phyloP scores from a whole-genome alignment of 2,329 filamentous ascomycete species.

The Eurotiales sp. region DNA sequence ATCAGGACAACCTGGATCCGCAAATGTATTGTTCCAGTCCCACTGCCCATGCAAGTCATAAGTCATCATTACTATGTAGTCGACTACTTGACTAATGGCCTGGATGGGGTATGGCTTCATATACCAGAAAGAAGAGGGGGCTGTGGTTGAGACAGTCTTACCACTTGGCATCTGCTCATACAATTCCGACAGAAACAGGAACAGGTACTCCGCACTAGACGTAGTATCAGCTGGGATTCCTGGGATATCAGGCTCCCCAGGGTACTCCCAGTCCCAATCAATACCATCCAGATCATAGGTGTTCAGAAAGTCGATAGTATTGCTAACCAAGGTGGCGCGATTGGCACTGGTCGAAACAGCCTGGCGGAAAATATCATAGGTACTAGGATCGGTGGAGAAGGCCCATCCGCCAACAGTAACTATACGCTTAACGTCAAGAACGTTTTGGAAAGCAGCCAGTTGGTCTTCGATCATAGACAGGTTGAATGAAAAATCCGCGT shows the following conservation, averaged over 20 bases:
- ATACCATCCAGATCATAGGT: constrained; percentile 40
- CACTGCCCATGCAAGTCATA: constrained; percentile 34
- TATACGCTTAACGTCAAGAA: constrained; percentile 29
- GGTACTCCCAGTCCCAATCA: constrained; percentile 41
- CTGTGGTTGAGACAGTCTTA: constrained; percentile 19
- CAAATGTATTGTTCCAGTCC: constrained; percentile 24
- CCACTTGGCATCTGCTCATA: constrained; percentile 18
- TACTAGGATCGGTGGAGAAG: constrained; percentile 34
- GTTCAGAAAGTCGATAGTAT: constrained; percentile 38
- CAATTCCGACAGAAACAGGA: constrained; percentile 27
- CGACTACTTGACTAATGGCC: constrained; percentile 24
- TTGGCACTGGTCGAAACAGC: constrained; percentile 34
- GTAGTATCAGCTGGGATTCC: constrained; percentile 29
- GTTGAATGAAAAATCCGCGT: constrained; percentile 26
- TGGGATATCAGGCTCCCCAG: constrained; percentile 32
- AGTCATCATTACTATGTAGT: constrained; percentile 39
- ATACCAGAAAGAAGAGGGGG: constrained; percentile 30
- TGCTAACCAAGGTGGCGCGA: constrained; percentile 32
- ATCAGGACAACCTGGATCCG: constrained; percentile 20
- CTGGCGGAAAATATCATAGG: constrained; percentile 35
- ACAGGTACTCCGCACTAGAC: constrained; percentile 31
- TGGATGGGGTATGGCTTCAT: constrained; percentile 28
- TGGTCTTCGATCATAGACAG: constrained; percentile 18
- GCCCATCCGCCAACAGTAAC: constrained; percentile 44
- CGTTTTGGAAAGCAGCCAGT: constrained; percentile 1